Conservation (phyloP, 495 filamentous ascomycete species). For the Xylaria nigripes region DNA sequence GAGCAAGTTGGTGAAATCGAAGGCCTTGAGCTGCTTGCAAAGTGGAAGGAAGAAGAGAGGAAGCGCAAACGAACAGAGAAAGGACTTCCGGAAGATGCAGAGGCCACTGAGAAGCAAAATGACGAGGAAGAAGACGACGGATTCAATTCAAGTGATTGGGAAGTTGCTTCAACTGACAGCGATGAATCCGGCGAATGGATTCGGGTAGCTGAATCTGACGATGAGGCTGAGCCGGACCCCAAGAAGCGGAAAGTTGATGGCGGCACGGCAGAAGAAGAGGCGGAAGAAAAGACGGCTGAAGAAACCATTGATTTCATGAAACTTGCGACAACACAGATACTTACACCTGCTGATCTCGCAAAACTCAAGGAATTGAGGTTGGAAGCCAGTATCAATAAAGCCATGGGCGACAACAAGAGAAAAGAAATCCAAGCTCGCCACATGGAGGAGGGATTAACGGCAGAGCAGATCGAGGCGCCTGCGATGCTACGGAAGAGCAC, state of each 20-base stretch:
- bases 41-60: constrained; percentile 88
- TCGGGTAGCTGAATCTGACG: constrained; percentile 78
- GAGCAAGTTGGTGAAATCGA: constrained; percentile 77
- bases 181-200: constrained; percentile 86
- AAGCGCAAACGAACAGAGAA: constrained; percentile 60
- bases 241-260: constrained; percentile 51
- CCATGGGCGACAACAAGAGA: constrained; percentile 41
- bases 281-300: constrained; percentile 30
- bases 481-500: constrained; percentile 62
- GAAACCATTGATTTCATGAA: constrained; percentile 48
- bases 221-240: constrained; percentile 47
- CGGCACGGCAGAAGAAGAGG: constrained; percentile 29
- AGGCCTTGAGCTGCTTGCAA: constrained; percentile 81
- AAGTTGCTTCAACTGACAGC: constrained; percentile 69
- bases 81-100: constrained; percentile 44
- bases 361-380: constrained; percentile 84
- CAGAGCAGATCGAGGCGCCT: constrained; percentile 73
- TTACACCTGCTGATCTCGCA: constrained; percentile 84
- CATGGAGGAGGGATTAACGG: constrained; percentile 75
- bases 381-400: constrained; percentile 59
- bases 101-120: constrained; percentile 23
- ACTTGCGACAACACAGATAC: constrained; percentile 76
- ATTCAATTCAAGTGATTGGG: constrained; percentile 74
- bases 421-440: constrained; percentile 51
- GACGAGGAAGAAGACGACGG: constrained; percentile 51